Conservation (phyloP, 176 grass and related monocot genomes). For the Chloris gayana region DNA sequence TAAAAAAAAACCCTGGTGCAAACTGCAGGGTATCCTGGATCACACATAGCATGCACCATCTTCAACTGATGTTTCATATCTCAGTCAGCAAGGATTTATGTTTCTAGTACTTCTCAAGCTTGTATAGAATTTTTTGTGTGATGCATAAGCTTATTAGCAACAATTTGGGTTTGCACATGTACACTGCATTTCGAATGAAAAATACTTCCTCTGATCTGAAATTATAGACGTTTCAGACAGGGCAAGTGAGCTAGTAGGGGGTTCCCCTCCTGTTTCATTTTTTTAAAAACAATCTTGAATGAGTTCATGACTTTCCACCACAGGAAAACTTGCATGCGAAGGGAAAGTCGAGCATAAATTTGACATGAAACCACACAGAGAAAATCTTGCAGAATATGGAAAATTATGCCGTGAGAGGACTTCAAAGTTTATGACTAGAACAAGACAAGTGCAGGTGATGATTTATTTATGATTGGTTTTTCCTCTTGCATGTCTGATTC, state of each 20-base stretch:
- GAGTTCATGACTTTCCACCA: background rate
- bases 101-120: background rate
- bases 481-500: background rate
- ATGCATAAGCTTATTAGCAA: background rate
- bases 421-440: conserved; percentile 66
- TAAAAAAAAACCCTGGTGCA: background rate
- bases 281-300: background rate
- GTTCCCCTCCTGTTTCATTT: background rate
- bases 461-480: conserved; percentile 2
- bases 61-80: background rate
- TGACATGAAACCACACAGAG: conserved; percentile 88
- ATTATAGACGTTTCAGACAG: too few species aligned
- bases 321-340: conserved; percentile 72
- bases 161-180: background rate
- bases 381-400: conserved; percentile 83
- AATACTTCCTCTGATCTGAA: background rate
- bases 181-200: background rate
- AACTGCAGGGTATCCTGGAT: background rate
- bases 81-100: background rate
- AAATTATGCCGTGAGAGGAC: conserved; percentile 90
- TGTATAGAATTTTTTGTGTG: background rate
- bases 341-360: conserved; percentile 89
- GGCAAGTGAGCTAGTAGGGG: background rate
- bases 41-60: background rate
- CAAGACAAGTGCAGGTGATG: conserved; percentile 72